Base-by-base conservation (phyloP, 768 basidiomycete species). In the Rhizopogon roseolus region DNA sequence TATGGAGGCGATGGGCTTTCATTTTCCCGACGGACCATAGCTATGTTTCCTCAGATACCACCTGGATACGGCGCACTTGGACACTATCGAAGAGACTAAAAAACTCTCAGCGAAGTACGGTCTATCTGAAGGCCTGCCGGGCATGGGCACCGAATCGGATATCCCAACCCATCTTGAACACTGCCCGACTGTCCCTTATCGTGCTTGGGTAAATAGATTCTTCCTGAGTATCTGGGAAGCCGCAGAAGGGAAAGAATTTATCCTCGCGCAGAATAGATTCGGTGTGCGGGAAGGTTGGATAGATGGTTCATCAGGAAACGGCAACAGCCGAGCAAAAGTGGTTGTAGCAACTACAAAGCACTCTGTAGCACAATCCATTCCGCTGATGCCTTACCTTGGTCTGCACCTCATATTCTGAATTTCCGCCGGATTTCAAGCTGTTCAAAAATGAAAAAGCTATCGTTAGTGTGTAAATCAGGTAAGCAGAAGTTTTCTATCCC, bases 201-300 rank as follows among this genome's bases (percentile, higher is more conserved):
- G 64, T 41, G 45, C 29, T 48, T 52, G 63, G 9, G 64, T 66
- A 6, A 63, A 68, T 40, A 50, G 54, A 34, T 67, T 64, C 52
- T 70, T 65, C 62, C 60, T 71, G 46, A 65, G 71, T 29, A 59
- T 74, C 55, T 73, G 71, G 69, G 64, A 69, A 54, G 71, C 71
- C 17, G 66, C 70, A 25, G 60, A 65, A 25, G 68, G 57, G 4
- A 54, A 57, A 11, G 72, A 73, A 52, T 74, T 73, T 40, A 62
- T 72, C n/a, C 54, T 74, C 17, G 59, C 66, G 2, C 55, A 64
- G n/a, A 69, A 71, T 43, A 56, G 60, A 5, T 71, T 72, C 50
- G 68, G 72, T 2, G 50, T 72, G 2, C 64, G 68, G 70, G 73
- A 74, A 51, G 73, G 73, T 14, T 19, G 29, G 44, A n/a, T 65